Conservation (phyloP, 768 basidiomycete species). For the Asterophora parasitica region DNA sequence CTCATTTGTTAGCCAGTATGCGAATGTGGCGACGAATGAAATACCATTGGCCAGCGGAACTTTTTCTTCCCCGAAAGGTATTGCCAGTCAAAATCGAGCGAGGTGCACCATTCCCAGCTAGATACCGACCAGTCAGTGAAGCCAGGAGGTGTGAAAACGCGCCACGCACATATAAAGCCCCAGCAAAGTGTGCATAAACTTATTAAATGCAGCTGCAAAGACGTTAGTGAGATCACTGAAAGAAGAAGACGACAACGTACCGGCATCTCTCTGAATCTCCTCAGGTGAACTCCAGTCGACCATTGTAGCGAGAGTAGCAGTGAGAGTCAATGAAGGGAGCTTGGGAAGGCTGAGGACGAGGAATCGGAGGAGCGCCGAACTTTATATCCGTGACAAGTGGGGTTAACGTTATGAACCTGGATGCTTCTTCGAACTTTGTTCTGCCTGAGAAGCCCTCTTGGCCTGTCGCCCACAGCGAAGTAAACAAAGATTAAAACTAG, state of each 20-base stretch:
- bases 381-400: constrained; percentile 20
- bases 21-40: constrained; percentile 4
- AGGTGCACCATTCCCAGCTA: constrained; percentile 67
- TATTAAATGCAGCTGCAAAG: constrained; percentile 39
- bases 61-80: constrained; percentile 49
- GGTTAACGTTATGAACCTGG: not conserved
- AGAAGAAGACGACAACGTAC: constrained; percentile 26
- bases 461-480: not conserved
- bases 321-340: constrained; percentile 11
- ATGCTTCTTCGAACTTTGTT: not conserved
- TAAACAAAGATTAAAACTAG: constrained; percentile 2
- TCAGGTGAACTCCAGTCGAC: constrained; percentile 51
- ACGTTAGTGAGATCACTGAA: not conserved
- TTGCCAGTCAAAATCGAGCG: constrained; percentile 61
- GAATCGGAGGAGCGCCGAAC: not conserved
- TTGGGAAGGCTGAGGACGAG: constrained; percentile 12
- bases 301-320: constrained; percentile 33
- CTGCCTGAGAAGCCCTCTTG: constrained; percentile 14
- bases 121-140: constrained; percentile 4
- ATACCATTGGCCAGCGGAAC: constrained; percentile 68
- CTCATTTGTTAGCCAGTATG: constrained; percentile 2
- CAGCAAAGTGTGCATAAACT: constrained; percentile 55
- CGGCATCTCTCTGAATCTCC: constrained; percentile 43
- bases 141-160: not conserved
- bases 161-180: constrained; percentile 53